Evolutionary conservation across 192 early-diverging fungal species (phyloP).

Genomic region (Umbelopsis ramanniana): DNA sequence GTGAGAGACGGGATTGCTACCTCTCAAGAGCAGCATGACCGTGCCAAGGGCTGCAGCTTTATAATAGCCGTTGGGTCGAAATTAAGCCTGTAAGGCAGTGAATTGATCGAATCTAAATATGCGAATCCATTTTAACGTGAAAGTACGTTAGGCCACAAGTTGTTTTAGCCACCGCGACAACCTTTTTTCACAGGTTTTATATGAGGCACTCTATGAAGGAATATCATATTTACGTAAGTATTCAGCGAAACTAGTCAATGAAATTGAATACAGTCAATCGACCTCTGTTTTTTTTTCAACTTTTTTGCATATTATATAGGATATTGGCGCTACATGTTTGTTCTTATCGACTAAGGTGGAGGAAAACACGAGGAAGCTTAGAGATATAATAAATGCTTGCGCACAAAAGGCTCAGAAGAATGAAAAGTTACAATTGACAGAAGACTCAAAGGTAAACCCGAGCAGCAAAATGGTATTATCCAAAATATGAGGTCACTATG

Average conservation of each 20-base stretch:
- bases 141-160: slow-evolving; percentile 50
- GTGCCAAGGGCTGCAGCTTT: slow-evolving; percentile 56
- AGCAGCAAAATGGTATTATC: not conserved
- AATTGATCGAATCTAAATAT: not conserved
- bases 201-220: slow-evolving; percentile 71
- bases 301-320: slow-evolving; percentile 38
- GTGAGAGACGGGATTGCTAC: slow-evolving; percentile 52
- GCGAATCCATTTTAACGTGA: not conserved
- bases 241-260: not conserved
- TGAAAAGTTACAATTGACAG: slow-evolving; percentile 33
- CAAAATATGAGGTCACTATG: not conserved
- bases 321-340: slow-evolving; percentile 64
- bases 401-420: slow-evolving; percentile 58
- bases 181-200: slow-evolving; percentile 78
- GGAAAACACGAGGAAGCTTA: slow-evolving; percentile 58
- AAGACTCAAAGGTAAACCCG: slow-evolving; percentile 41
- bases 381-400: slow-evolving; percentile 54
- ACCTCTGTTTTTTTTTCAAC: not conserved
- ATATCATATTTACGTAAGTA: slow-evolving; percentile 69
- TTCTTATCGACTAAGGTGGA: slow-evolving; percentile 66
- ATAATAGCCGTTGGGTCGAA: slow-evolving; percentile 54
- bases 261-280: not conserved
- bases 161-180: slow-evolving; percentile 63
- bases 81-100: slow-evolving; percentile 43
- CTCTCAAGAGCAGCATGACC: slow-evolving; percentile 58